Base-by-base conservation (phyloP, 495 filamentous ascomycete genomes). In the Neurospora pannonica region DNA sequence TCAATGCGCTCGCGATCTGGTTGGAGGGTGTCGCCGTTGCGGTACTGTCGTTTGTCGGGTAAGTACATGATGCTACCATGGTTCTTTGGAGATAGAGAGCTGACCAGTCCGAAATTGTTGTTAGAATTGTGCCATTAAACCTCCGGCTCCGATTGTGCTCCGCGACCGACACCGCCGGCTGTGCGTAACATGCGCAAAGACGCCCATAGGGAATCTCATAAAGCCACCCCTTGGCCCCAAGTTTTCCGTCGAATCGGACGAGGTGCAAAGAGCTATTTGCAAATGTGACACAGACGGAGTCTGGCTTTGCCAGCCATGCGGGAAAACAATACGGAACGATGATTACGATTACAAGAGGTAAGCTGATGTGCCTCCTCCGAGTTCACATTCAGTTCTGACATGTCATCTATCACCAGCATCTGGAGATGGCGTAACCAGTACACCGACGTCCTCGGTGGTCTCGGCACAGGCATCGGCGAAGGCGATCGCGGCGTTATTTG, bases 361-460 rank as follows among this genome's bases (percentile, higher is more conserved):
- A 73, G 81, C 39, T 37, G 42, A 0, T 36, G 4, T 48, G n/a
- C 71, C 31, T 11, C 6, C 13, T 21, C 19, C 34, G 21, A 21
- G 6, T n/a, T 36, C 28, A 17, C 38, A 19, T 28, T 36, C 40
- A 15, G n/a, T 31, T 46, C 24, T 71, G 15, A 38, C 70, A 11
- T 7, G 71, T 69, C 72, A 43, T 71, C 34, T 37, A 21, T n/a
- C n/a, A 54, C 40, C 46, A 90, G 92, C 42, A 91, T 94, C 42
- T 97, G 94, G 94, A 89, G 85, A 28, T 97, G 94, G 94, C 91
- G 94, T 24, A 93, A 89, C 31, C 88, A 92, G n/a, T 97, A 97
- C 83, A 90, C 90, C 69, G 90, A 90, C 24, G 90, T 89, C 38
- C 91, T 94, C 0, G 93, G 93, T 42, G 93, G 93, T 0, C 83